Evolutionary conservation across 2,329 filamentous ascomycete species (phyloP).

Genomic region (Scytalidium lignicola): DNA sequence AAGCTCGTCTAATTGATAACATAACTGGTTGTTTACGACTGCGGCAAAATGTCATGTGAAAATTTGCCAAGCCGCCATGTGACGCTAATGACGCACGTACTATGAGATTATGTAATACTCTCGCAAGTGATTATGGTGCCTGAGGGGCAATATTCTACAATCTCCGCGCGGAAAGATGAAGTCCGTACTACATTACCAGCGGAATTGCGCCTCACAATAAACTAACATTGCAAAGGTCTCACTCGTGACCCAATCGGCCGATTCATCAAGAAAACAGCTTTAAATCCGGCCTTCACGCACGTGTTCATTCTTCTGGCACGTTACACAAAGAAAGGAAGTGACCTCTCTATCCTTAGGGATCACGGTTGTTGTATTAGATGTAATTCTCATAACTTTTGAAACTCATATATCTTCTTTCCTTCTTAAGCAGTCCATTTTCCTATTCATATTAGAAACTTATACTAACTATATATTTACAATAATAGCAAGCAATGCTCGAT

Average conservation of each 20-base stretch:
- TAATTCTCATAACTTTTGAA: slow-evolving; percentile 54
- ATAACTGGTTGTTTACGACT: no score
- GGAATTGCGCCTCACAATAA: no score
- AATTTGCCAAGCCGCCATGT: no score
- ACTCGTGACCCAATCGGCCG: slow-evolving; percentile 54
- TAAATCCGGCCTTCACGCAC: slow-evolving; percentile 61
- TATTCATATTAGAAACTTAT: background rate
- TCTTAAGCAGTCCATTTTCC: slow-evolving; percentile 15
- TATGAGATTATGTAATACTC: no score
- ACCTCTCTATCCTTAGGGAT: slow-evolving; percentile 51
- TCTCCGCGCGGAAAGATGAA: no score
- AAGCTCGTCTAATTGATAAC: no score
- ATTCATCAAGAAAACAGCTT: slow-evolving; percentile 52
- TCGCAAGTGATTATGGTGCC: no score
- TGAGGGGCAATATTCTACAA: no score
- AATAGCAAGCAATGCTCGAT: slow-evolving; percentile 50
- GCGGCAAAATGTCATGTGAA: no score
- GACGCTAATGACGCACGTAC: no score
- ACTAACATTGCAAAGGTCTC: slow-evolving; percentile 34
- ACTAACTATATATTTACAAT: background rate
- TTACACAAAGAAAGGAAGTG: slow-evolving; percentile 57
- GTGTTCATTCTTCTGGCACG: slow-evolving; percentile 58
- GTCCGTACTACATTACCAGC: no score
- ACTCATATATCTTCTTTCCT: slow-evolving; percentile 35
- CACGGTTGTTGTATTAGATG: slow-evolving; percentile 67